These are phyloP conservation scores for Fusarium anguioides DNA, from an alignment of 2,329 filamentous ascomycete species.

Conservation along the genomic window DNA sequence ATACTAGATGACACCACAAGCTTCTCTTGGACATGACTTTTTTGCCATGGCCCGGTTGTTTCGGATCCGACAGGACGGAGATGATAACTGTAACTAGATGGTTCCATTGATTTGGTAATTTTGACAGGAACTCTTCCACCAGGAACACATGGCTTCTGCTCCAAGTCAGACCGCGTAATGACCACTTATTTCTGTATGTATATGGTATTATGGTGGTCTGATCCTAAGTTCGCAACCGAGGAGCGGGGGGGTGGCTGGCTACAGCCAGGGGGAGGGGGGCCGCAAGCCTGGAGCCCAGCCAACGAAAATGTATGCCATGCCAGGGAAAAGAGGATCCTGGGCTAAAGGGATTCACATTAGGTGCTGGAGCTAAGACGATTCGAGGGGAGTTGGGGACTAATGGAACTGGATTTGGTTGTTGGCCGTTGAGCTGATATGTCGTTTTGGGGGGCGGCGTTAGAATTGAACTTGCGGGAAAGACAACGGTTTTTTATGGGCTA, in stretches of 20 bases:
- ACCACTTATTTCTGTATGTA: conserved; percentile 22
- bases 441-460: conserved; percentile 32
- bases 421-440: conserved; percentile 41
- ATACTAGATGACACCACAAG: conserved; percentile 40
- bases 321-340: conserved; percentile 35
- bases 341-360: conserved; percentile 27
- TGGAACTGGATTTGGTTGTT: conserved; percentile 33
- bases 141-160: conserved; percentile 23
- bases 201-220: conserved; percentile 44
- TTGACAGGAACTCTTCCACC: conserved; percentile 17
- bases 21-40: conserved; percentile 8
- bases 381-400: conserved; percentile 30
- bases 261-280: conserved; percentile 37
- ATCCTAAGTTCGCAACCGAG: conserved; percentile 45
- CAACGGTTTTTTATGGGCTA: conserved; percentile 44
- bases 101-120: conserved; percentile 26
- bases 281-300: conserved; percentile 21
- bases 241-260: conserved; percentile 45
- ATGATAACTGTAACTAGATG: conserved; percentile 29
- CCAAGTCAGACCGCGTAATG: conserved; percentile 15
- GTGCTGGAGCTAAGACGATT: conserved; percentile 31
- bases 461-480: conserved; percentile 27
- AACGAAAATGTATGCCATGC: conserved; percentile 36
- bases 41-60: conserved; percentile 13
- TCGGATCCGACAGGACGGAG: conserved; percentile 24